These are phyloP conservation scores for Lichtheimia ornata DNA, from an alignment of 371 early-diverging fungal species.

Conservation along the genomic window DNA sequence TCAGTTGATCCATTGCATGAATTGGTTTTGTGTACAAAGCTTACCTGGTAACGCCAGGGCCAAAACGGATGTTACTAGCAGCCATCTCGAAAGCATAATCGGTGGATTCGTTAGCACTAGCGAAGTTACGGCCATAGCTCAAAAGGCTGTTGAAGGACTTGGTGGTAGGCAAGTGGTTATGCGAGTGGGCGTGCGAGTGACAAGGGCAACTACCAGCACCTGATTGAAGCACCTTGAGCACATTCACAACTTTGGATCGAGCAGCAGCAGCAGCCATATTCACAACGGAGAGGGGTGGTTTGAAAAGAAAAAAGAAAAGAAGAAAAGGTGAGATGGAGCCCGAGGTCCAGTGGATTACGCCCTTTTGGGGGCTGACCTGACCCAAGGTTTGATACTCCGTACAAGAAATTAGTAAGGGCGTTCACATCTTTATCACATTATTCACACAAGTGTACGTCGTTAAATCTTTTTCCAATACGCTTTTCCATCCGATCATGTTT, in stretches of 20 bases:
- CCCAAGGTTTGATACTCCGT: neutral
- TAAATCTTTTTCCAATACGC: neutral
- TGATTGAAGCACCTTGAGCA: constrained; percentile 45
- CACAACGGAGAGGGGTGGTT: constrained; percentile 6
- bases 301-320: constrained; percentile 1
- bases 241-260: constrained; percentile 50
- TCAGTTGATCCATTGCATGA: neutral
- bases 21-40: neutral
- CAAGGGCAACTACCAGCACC: constrained; percentile 55
- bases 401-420: constrained; percentile 6
- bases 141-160: constrained; percentile 40
- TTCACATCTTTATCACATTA: neutral
- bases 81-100: constrained; percentile 93
- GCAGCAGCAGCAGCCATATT: constrained; percentile 51
- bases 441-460: neutral
- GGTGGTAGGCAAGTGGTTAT: constrained; percentile 24
- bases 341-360: neutral
- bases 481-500: neutral
- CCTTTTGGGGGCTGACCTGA: constrained; percentile 2
- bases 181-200: constrained; percentile 53
- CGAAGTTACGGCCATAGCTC: constrained; percentile 49
- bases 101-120: constrained; percentile 45
- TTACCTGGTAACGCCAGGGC: constrained; percentile 80
- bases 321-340: constrained; percentile 4
- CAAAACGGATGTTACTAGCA: constrained; percentile 86